phyloP scores from a whole-genome alignment of 352 stramenopile species.

The Phytophthora megakarya region DNA sequence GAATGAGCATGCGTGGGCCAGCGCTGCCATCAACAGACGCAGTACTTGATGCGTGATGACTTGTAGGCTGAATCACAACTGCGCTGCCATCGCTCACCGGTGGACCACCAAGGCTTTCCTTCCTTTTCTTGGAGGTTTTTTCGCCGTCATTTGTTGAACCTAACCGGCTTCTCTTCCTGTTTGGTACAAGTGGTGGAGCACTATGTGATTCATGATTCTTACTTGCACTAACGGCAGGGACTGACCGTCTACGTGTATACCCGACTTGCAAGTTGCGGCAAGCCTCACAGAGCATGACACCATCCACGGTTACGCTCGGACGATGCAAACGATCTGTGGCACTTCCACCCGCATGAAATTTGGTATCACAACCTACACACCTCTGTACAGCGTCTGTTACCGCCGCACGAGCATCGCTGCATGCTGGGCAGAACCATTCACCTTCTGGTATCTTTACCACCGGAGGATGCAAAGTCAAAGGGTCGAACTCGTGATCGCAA shows the following conservation, averaged over 20 bases:
- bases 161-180: slow-evolving; percentile 29
- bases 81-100: slow-evolving; percentile 11
- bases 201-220: neutral
- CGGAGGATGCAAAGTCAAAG: slow-evolving; percentile 50
- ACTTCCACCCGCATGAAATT: slow-evolving; percentile 24
- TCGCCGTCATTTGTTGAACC: slow-evolving; percentile 6
- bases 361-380: slow-evolving; percentile 45
- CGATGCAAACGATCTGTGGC: slow-evolving; percentile 18
- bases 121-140: slow-evolving; percentile 27
- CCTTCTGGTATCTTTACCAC: slow-evolving; percentile 49
- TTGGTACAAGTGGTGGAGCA: neutral
- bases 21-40: slow-evolving; percentile 21
- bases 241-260: slow-evolving; percentile 27
- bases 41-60: slow-evolving; percentile 10
- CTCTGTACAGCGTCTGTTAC: slow-evolving; percentile 10
- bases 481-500: slow-evolving; percentile 71
- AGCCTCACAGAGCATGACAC: slow-evolving; percentile 41
- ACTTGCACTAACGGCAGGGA: slow-evolving; percentile 4
- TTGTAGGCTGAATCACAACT: slow-evolving; percentile 1
- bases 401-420: slow-evolving; percentile 17
- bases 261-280: slow-evolving; percentile 41
- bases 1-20: slow-evolving; percentile 29
- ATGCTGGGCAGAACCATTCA: slow-evolving; percentile 56
- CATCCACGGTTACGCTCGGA: slow-evolving; percentile 27
- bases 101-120: slow-evolving; percentile 9